Conservation (phyloP, 169 alveolate genomes). For the Prorocentrum cordatum region DNA sequence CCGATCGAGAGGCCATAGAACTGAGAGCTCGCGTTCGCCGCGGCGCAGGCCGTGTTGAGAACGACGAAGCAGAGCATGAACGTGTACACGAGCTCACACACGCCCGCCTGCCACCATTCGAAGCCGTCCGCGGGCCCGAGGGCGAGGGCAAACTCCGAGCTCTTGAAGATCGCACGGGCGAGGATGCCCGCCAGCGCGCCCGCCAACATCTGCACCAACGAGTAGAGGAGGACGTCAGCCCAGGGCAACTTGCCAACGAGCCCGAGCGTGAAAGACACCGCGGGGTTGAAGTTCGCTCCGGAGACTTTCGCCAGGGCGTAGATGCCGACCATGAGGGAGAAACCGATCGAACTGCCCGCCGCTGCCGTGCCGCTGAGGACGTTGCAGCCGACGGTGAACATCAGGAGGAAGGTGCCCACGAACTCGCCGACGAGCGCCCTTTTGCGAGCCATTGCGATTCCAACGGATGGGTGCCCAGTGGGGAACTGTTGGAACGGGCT, state of each 20-base stretch:
- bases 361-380: not conserved
- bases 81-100: slow-evolving; percentile 41
- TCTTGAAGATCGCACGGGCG: not conserved
- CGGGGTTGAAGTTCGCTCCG: slow-evolving; percentile 32
- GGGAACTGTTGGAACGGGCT: too few relatives aligned
- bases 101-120: slow-evolving; percentile 57
- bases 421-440: not conserved
- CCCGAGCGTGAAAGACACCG: not conserved
- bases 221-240: not conserved
- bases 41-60: not conserved
- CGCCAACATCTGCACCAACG: not conserved
- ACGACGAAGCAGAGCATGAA: slow-evolving; percentile 49
- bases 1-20: slow-evolving; percentile 62
- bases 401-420: slow-evolving; percentile 11
- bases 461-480: too few relatives aligned
- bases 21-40: slow-evolving; percentile 4
- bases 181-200: not conserved
- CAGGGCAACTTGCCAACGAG: not conserved
- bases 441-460: too few relatives aligned
- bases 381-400: not conserved
- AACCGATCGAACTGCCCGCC: slow-evolving; percentile 1
- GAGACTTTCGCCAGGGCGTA: slow-evolving; percentile 1
- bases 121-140: slow-evolving; percentile 23
- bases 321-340: slow-evolving; percentile 11
- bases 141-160: not conserved